phyloP scores from a whole-genome alignment of 202 grass and related monocot species.

The Carex arenaria region DNA sequence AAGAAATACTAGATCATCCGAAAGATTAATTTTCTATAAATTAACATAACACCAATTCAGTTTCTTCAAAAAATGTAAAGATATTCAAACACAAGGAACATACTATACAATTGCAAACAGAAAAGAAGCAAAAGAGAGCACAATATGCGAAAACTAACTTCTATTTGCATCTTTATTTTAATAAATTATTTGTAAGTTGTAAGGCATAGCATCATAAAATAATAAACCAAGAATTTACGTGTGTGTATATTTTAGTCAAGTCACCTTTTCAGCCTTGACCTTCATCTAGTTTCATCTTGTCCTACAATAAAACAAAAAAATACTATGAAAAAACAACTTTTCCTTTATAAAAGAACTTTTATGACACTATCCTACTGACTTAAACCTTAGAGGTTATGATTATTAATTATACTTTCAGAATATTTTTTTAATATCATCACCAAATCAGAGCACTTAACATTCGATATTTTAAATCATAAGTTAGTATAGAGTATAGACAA shows the following conservation, averaged over 20 bases:
- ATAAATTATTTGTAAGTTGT: not conserved
- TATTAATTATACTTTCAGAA: not conserved
- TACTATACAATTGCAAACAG: not conserved
- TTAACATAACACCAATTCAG: not conserved
- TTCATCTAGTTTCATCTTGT: conserved; percentile 91
- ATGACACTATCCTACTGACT: not conserved
- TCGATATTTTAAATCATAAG: not conserved
- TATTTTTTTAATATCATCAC: conserved; percentile 3
- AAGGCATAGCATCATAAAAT: conserved; percentile 17
- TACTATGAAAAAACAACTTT: conserved; percentile 21
- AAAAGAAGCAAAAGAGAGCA: not conserved
- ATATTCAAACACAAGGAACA: not conserved
- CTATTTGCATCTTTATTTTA: conserved; percentile 21
- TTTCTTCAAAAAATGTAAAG: not conserved
- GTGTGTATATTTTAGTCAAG: conserved; percentile 29
- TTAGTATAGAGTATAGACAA: not conserved
- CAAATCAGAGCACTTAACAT: not conserved
- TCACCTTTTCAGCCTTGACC: conserved; percentile 61
- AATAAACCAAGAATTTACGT: conserved; percentile 36
- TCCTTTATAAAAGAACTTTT: conserved; percentile 2
- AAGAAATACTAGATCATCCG: not conserved
- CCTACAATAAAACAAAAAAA: conserved; percentile 63
- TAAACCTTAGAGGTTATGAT: not conserved
- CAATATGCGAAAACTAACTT: not conserved
- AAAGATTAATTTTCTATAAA: not conserved